phyloP scores from a whole-genome alignment of 805 yeast genomes.

The Suhomyces pyralidae region DNA sequence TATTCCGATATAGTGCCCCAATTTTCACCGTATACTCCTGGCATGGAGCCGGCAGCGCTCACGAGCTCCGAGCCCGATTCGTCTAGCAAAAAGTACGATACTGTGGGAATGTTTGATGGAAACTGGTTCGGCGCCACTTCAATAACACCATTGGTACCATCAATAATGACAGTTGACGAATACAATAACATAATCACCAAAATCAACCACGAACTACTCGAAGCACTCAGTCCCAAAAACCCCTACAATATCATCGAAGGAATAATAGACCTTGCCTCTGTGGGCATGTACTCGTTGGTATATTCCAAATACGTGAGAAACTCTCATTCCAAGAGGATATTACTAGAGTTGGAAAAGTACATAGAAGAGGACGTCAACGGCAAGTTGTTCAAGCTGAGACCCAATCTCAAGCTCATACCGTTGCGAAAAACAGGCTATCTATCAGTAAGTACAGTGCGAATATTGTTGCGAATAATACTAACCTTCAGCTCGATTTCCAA shows the following conservation, averaged over 20 bases:
- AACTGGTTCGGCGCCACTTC: conserved; percentile 54
- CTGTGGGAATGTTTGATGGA: conserved; percentile 38
- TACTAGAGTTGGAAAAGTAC: conserved; percentile 43
- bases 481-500: conserved; percentile 46
- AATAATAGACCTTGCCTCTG: conserved; percentile 40
- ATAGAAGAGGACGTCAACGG: conserved; percentile 20
- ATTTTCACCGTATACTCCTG: conserved; percentile 56
- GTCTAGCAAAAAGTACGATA: conserved; percentile 22
- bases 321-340: conserved; percentile 26
- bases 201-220: conserved; percentile 42
- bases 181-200: conserved; percentile 38
- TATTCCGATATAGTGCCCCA: conserved; percentile 47
- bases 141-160: conserved; percentile 42
- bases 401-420: conserved; percentile 41
- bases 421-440: conserved; percentile 55
- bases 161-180: conserved; percentile 26
- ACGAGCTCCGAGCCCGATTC: not conserved
- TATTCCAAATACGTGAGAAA: conserved; percentile 12
- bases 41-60: conserved; percentile 61
- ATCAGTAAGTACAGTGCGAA: conserved; percentile 34
- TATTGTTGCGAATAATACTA: conserved; percentile 10
- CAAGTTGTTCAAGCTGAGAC: conserved; percentile 11
- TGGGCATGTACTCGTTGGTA: conserved; percentile 28
- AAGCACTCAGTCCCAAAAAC: conserved; percentile 39
- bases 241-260: conserved; percentile 30